phyloP scores from a whole-genome alignment of 2,329 filamentous ascomycete species.

The Paecilomyces sp. region DNA sequence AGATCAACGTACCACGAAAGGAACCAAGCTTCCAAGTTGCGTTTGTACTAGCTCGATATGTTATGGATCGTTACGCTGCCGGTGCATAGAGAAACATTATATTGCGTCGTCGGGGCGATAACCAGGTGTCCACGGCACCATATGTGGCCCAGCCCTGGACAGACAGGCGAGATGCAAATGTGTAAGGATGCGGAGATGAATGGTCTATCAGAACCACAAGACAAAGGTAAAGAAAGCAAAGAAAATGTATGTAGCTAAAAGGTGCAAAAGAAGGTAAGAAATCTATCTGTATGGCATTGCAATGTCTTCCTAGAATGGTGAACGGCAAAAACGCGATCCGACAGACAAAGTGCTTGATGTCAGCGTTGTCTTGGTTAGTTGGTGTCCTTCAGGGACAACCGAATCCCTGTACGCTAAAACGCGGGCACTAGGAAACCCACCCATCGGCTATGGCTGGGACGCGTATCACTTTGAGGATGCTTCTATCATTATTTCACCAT shows the following conservation, averaged over 20 bases:
- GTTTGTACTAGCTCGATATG: neutral
- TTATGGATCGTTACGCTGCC: neutral
- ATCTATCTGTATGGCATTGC: neutral
- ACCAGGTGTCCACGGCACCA: neutral
- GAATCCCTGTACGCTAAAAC: neutral
- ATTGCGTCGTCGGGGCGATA: neutral
- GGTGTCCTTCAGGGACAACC: neutral
- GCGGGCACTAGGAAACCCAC: neutral
- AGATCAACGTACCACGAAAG: conserved; percentile 17
- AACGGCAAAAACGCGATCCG: neutral
- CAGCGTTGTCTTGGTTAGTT: neutral
- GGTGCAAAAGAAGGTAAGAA: neutral
- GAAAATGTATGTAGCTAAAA: neutral
- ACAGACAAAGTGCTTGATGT: neutral
- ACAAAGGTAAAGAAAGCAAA: neutral
- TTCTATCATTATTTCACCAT: neutral
- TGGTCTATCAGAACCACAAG: neutral
- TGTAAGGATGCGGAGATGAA: neutral
- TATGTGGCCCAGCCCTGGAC: neutral
- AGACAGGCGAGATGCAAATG: neutral
- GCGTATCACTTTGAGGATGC: neutral
- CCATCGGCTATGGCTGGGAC: neutral
- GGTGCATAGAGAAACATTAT: neutral
- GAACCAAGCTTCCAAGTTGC: conserved; percentile 13
- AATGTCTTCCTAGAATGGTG: neutral